A percentile compares a stretch with the other conserved stretches of the same genome.
phyloP scores from a whole-genome alignment of 2,329 filamentous ascomycete species.

The Ciborinia camelliae region DNA sequence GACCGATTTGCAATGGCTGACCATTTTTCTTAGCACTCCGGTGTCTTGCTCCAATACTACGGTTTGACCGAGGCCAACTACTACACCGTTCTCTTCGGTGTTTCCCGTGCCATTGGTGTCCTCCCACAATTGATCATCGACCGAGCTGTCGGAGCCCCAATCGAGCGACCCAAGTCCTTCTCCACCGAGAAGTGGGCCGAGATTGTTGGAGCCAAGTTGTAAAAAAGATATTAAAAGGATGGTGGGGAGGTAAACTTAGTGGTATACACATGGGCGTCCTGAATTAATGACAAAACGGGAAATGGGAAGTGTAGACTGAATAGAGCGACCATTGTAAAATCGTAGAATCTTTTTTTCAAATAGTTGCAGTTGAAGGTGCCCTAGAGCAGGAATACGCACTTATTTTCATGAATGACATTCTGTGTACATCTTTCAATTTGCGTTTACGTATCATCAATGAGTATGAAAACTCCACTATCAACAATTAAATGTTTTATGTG shows the following conservation, averaged over 20 bases:
- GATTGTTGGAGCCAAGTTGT: conserved; percentile 86
- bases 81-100: conserved; percentile 99
- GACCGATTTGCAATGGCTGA: background rate
- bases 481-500: background rate
- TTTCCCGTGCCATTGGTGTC: conserved; percentile 95
- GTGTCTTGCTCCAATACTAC: conserved; percentile 99
- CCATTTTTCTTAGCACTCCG: conserved; percentile 63
- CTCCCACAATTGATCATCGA: conserved; percentile 99
- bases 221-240: conserved; percentile 41
- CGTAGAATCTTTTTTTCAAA: conserved; percentile 24
- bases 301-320: conserved; percentile 30
- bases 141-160: conserved; percentile 92
- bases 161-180: conserved; percentile 99
- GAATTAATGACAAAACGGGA: conserved; percentile 10
- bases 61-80: conserved; percentile 98
- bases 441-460: background rate
- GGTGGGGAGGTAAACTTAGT: conserved; percentile 23
- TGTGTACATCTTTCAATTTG: background rate
- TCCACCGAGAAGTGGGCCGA: conserved; percentile 95
- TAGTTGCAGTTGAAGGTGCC: conserved; percentile 25
- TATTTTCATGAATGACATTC: background rate
- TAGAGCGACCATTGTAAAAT: conserved; percentile 36
- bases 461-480: background rate
- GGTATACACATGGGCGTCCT: background rate
- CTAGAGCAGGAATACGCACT: conserved; percentile 12